Percentiles rank a stretch among this genome's conserved stretches.
These are phyloP conservation scores for Ceratocystis eucalypticola DNA, from an alignment of 2,329 filamentous ascomycete species.

Conservation along the genomic window DNA sequence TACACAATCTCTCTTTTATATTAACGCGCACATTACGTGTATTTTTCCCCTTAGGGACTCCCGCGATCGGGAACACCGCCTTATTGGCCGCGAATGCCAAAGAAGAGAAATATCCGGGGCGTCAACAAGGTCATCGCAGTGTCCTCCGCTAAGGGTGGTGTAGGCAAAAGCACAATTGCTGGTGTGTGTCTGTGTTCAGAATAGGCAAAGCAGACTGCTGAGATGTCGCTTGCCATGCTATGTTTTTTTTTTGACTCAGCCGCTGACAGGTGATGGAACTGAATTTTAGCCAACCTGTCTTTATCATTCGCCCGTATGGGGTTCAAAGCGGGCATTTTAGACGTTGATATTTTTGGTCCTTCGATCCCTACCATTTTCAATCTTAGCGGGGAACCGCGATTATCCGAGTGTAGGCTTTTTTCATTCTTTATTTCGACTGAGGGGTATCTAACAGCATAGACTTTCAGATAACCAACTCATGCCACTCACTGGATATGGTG, in stretches of 20 bases:
- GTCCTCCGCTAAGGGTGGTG: slow-evolving; percentile 93
- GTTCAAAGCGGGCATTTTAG: slow-evolving; percentile 72
- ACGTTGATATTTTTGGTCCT: slow-evolving; percentile 93
- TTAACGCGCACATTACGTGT: neutral
- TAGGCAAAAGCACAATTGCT: slow-evolving; percentile 89
- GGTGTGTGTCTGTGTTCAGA: slow-evolving; percentile 34
- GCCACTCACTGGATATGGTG: slow-evolving; percentile 82
- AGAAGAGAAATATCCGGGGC: slow-evolving; percentile 65
- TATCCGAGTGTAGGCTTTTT: slow-evolving; percentile 48
- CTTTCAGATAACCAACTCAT: slow-evolving; percentile 60
- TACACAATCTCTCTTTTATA: too few relatives aligned
- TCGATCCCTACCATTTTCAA: slow-evolving; percentile 85
- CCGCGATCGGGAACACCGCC: slow-evolving; percentile 54
- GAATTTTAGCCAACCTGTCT: slow-evolving; percentile 57
- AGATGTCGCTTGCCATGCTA: neutral
- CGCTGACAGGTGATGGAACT: neutral
- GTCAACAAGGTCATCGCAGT: slow-evolving; percentile 93
- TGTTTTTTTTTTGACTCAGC: neutral
- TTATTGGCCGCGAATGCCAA: slow-evolving; percentile 57
- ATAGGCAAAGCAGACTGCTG: neutral
- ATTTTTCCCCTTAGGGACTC: slow-evolving; percentile 49
- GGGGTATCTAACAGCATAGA: slow-evolving; percentile 3
- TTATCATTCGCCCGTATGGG: slow-evolving; percentile 74
- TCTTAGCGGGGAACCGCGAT: slow-evolving; percentile 61
- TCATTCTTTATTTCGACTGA: slow-evolving; percentile 23